Base-by-base conservation (phyloP, 495 filamentous ascomycete genomes). In the Evansstolkia leycettana region DNA sequence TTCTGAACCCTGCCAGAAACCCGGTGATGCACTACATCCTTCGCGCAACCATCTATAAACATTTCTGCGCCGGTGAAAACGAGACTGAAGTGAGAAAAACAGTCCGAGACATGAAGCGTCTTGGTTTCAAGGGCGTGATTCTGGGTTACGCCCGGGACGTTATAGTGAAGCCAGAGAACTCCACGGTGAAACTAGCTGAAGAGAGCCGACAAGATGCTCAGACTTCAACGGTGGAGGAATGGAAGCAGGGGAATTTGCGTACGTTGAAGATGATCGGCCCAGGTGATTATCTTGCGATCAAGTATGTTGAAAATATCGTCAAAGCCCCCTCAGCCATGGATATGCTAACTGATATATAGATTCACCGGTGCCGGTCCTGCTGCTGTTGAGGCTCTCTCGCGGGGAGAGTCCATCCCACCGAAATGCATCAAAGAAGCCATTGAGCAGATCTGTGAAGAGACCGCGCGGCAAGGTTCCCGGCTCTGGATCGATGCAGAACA, bases 401-500 rank as follows among this genome's bases (percentile, higher is more conserved):
- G 67, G 13, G 58, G 71, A 11, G 23, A 65, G 62, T 11, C 71
- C 73, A 4, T 60, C 62, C 9, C 65, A 62, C 13, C 60, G 55
- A 6, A 68, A 7, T 32, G 30, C 37, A 47, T 93, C 19, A 63
- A 60, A 17, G 52, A 64, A 9, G 80, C 82, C 14, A 86, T 88
- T 38, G 61, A 70, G 33, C 52, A 70, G 36, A 79, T 89, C 23
- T 94, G 87, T 55, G 57, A 78, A 16, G 65, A 76, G 0, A 82
- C 84, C 1, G 61, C 63, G 7, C 58, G 65, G 11, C 71, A 73
- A 40, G 69, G 74, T n/a, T 73, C 90, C 10, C 62, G 67, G 10
- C 58, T 94, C 3, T 69, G 90, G 18, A 80, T 90, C 35, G 86
- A 89, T 45, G 87, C 87, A 2, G 87, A 94, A 58, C 84, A 93